Base-by-base conservation (phyloP, 108 stramenopile species). In the Licmophora abbreviata region DNA sequence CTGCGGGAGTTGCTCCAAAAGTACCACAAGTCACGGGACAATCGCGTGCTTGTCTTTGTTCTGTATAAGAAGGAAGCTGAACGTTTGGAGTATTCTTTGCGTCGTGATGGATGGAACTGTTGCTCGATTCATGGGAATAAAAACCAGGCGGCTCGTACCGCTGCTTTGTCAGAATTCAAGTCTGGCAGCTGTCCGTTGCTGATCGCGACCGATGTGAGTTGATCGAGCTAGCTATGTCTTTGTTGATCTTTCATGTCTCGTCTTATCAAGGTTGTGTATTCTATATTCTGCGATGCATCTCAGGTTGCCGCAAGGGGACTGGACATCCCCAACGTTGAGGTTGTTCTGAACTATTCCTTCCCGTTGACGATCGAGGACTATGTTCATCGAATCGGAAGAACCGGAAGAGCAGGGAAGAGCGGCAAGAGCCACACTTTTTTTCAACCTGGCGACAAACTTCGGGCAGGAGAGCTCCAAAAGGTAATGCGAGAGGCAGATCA, bases 61-160 rank as follows among this genome's bases (percentile, higher is more conserved):
- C 68, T 97, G 51, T 97, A 97, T 67, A 99, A 99, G 79, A 96
- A 95, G 58, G 97, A 97, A 60, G 94, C 93, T 8, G 94, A 87
- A 42, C 71, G 92, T 9, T 56, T 98, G 58, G 95, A 96, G 64
- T 55, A 59, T 37, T 66, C 74, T 12, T 65, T 99, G 48, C 66
- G 58, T 26, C 69, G 87, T 14, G 66, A 78, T 17, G 85, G 85
- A 22, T 96, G 66, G 59, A 76, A 79, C 8, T 79, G 76, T 33
- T 71, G 85, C 9, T 90, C 88, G 33, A 95, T 99, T 51, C 99
- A 99, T 73, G 99, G 99, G 12, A 95, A 98, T 74, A 97, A 96
- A 66, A 55, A 71, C 29, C 99, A 99, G 66, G 73, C 58, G 18
- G 87, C 81, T 18, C 91, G 99, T 27, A 92, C 85, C 18, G 51